Conservation (phyloP, 2,329 filamentous ascomycete species). For the Macroventuria anomochaeta region DNA sequence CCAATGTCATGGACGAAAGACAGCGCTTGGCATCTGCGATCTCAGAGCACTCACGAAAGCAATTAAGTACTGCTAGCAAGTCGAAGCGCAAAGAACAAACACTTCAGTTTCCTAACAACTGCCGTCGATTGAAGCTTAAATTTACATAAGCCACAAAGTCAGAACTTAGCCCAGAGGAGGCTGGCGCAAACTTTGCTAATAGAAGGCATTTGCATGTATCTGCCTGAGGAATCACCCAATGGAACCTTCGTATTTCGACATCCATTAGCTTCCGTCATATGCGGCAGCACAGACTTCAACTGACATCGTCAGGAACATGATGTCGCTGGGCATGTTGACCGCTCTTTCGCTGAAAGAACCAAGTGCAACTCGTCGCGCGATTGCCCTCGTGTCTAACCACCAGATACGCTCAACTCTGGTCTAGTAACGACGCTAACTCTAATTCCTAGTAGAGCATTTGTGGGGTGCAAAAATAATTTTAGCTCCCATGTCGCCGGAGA, state of each 20-base stretch:
- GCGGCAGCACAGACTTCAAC: slow-evolving; percentile 11
- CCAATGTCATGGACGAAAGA: slow-evolving; percentile 13
- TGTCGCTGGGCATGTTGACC: slow-evolving; percentile 10
- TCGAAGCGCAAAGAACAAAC: background rate
- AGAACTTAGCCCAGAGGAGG: slow-evolving; percentile 11
- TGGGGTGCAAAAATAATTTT: slow-evolving; percentile 15
- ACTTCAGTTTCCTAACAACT: background rate
- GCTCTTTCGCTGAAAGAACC: slow-evolving; percentile 8
- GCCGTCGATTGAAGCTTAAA: slow-evolving; percentile 16
- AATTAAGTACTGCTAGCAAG: background rate
- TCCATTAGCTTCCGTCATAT: slow-evolving; percentile 9
- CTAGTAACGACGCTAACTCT: slow-evolving; percentile 12
- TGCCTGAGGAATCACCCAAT: slow-evolving; percentile 15
- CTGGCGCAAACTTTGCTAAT: slow-evolving; percentile 11
- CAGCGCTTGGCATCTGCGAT: slow-evolving; percentile 9
- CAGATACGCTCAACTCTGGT: slow-evolving; percentile 4
- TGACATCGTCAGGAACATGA: slow-evolving; percentile 7
- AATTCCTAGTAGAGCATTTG: slow-evolving; percentile 1
- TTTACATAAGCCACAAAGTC: slow-evolving; percentile 7
- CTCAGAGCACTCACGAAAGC: background rate
- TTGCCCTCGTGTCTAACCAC: slow-evolving; percentile 8
- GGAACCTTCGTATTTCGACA: slow-evolving; percentile 13
- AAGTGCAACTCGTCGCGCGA: slow-evolving; percentile 5
- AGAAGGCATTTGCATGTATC: slow-evolving; percentile 8
- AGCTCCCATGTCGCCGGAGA: slow-evolving; percentile 2